Percentiles rank a stretch among this genome's conserved stretches.
Evolutionary conservation across 768 basidiomycete species (phyloP).

Genomic region (Punctularia strigosozonata): DNA sequence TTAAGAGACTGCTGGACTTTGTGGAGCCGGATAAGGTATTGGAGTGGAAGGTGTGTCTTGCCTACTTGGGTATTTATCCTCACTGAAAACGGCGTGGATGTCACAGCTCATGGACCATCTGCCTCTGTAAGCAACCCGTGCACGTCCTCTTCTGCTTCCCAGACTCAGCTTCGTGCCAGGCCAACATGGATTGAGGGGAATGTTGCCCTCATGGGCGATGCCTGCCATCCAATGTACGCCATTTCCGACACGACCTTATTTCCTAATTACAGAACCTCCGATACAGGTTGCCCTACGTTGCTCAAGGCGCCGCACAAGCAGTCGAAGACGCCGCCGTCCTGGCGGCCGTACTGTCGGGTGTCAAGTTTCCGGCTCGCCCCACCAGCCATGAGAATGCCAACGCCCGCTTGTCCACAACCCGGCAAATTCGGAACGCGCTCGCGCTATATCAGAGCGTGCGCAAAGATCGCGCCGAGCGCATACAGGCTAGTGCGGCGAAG

Average conservation of each 20-base stretch:
- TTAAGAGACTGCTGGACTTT: conserved; percentile 36
- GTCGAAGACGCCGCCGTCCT: conserved; percentile 31
- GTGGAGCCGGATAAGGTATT: conserved; percentile 37
- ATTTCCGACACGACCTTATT: background rate
- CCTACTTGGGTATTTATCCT: background rate
- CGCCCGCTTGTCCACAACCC: background rate
- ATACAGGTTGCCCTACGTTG: conserved; percentile 36
- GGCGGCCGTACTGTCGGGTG: conserved; percentile 31
- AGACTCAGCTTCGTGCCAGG: background rate
- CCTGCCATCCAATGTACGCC: conserved; percentile 42
- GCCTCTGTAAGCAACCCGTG: background rate
- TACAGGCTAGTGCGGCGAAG: conserved; percentile 28
- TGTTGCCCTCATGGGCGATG: conserved; percentile 38
- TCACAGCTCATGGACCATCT: background rate
- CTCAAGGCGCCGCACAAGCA: conserved; percentile 47
- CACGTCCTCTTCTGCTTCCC: background rate
- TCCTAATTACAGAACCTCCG: background rate
- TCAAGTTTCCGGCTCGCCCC: conserved; percentile 24
- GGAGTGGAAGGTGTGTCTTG: conserved; percentile 19
- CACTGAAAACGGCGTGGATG: background rate
- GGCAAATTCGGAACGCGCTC: background rate
- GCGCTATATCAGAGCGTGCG: background rate
- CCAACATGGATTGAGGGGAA: no score
- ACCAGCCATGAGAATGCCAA: conserved; percentile 1
- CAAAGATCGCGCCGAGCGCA: conserved; percentile 22